Evolutionary conservation across 2,329 filamentous ascomycete genomes (phyloP).

Genomic region (Colletotrichum cereale): DNA sequence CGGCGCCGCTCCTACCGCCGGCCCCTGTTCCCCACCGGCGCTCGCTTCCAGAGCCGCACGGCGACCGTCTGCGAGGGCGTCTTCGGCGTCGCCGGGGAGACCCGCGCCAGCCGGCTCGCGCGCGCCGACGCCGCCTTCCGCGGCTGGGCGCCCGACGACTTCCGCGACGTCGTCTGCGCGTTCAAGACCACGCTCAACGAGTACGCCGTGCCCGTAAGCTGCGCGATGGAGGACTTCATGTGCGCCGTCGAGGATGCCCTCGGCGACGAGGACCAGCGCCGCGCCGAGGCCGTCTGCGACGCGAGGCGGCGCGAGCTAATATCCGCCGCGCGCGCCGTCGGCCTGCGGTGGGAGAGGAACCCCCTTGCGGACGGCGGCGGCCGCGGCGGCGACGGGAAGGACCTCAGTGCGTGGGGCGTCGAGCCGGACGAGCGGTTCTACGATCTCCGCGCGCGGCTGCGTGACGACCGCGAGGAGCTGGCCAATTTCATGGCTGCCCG

Average conservation of each 20-base stretch:
- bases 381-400: too few species aligned
- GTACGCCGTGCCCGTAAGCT: slow-evolving; percentile 11
- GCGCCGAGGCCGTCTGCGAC: neutral
- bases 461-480: neutral
- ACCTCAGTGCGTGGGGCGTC: neutral
- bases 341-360: slow-evolving; percentile 14
- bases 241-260: neutral
- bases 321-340: neutral
- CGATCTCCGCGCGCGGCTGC: slow-evolving; percentile 5
- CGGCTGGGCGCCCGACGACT: slow-evolving; percentile 16
- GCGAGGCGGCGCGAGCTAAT: neutral
- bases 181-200: slow-evolving; percentile 30
- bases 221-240: slow-evolving; percentile 8
- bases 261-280: neutral
- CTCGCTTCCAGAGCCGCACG: neutral
- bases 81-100: neutral
- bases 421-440: neutral
- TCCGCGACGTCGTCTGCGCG: slow-evolving; percentile 20
- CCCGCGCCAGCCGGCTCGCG: slow-evolving; percentile 1
- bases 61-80: neutral
- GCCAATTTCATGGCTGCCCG: neutral
- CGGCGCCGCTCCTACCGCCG: slow-evolving; percentile 16
- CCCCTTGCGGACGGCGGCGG: neutral
- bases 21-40: slow-evolving; percentile 17
- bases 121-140: slow-evolving; percentile 8